Conservation (phyloP, 148 eudicot genomes). For the Heliosperma pusillum region DNA sequence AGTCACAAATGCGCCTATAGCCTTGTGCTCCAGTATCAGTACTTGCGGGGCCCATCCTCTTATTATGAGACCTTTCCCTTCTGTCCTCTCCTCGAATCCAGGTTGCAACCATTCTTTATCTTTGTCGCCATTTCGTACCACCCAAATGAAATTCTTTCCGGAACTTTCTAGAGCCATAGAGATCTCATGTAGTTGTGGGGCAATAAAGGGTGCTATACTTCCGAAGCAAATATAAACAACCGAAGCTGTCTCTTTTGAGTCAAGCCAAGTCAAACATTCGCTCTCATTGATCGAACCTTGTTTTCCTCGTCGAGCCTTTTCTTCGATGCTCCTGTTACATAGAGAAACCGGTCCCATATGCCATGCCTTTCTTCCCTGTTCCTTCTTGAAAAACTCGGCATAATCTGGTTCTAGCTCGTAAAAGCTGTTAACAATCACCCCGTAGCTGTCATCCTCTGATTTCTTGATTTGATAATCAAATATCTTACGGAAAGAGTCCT, state of each 20-base stretch:
- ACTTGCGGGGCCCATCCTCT: constrained; percentile 24
- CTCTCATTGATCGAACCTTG: background rate
- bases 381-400: constrained; percentile 19
- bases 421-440: constrained; percentile 32
- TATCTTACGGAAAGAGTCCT: background rate
- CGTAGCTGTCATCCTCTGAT: constrained; percentile 22
- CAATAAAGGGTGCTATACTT: background rate
- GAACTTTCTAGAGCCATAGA: constrained; percentile 16
- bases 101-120: constrained; percentile 12
- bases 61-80: constrained; percentile 15
- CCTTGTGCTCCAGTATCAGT: constrained; percentile 17
- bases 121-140: background rate
- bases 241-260: constrained; percentile 15
- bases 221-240: constrained; percentile 18
- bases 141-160: constrained; percentile 15
- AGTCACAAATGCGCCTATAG: constrained; percentile 23
- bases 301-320: constrained; percentile 12
- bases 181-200: constrained; percentile 19
- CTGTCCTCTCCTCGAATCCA: constrained; percentile 15
- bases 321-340: background rate
- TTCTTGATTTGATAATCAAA: background rate
- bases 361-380: constrained; percentile 13
- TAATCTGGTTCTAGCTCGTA: constrained; percentile 35
- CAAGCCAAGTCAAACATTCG: constrained; percentile 20
- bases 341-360: constrained; percentile 19